Conservation (phyloP, 768 basidiomycete species). For the Nidula microcarpa region DNA sequence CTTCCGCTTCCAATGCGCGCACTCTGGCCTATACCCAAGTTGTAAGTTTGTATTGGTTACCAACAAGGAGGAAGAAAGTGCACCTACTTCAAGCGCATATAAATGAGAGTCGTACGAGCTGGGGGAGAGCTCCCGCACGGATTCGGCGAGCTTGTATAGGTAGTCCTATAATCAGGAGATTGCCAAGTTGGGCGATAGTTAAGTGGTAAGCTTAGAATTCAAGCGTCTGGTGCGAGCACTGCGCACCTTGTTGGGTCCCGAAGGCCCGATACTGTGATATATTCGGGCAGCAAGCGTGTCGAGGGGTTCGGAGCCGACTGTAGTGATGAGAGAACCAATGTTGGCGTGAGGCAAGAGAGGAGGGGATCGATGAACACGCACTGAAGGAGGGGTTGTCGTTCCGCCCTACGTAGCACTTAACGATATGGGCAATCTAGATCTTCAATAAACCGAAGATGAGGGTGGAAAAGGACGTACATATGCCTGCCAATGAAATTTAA, state of each 20-base stretch:
- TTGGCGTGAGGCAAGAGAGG: neutral
- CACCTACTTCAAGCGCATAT: conserved; percentile 67
- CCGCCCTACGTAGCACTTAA: conserved; percentile 82
- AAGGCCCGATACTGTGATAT: conserved; percentile 76
- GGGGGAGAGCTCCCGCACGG: conserved; percentile 72
- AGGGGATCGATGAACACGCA: conserved; percentile 25
- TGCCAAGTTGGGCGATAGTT: neutral
- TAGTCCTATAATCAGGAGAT: conserved; percentile 61
- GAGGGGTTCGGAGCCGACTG: conserved; percentile 85
- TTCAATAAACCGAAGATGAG: neutral
- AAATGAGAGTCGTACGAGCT: conserved; percentile 75
- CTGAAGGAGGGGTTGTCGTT: conserved; percentile 88
- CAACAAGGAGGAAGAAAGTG: neutral
- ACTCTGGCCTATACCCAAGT: conserved; percentile 7
- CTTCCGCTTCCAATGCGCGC: conserved; percentile 10
- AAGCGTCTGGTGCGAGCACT: neutral
- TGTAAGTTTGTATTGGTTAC: too few relatives aligned
- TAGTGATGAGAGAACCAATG: neutral
- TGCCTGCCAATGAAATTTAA: conserved; percentile 32
- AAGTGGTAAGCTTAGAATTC: neutral
- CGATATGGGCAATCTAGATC: neutral
- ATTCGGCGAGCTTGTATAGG: conserved; percentile 70
- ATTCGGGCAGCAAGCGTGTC: conserved; percentile 65
- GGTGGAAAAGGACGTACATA: conserved; percentile 32
- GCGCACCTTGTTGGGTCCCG: conserved; percentile 82